Evolutionary conservation across 495 filamentous ascomycete genomes (phyloP), one percentile per base, ranked within the genome.

Genomic region (Daldinia concentrica): DNA sequence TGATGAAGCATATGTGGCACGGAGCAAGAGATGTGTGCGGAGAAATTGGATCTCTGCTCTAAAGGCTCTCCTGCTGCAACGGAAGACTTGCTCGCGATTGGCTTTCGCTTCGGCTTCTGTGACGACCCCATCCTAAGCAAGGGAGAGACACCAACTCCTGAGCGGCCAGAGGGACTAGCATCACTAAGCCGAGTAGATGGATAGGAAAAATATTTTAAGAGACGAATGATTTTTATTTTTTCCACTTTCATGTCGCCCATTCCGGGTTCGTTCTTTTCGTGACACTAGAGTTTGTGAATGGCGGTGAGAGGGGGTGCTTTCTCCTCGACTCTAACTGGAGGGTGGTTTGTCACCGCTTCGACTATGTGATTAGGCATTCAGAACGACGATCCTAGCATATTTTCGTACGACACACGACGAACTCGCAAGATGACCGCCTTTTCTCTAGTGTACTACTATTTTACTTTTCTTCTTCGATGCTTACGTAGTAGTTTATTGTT

Each of bases 201-300:
- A 69, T 73, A 73, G 65, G 71, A 65, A 68, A 67, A 61, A 70
- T 43, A 69, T 68, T 52, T 62, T 65, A 66, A 73, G 70, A 69
- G 66, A 51, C 43, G 65, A 73, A 73, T 65, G 66, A 69, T 27
- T 66, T 65, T 65, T 29, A 27, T 63, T 54, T 65, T n/a, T 41
- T 14, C 17, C 19, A 15, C 12, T 36, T 37, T 24, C 34, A 43
- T 27, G 43, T 60, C 11, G 15, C 36, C 22, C 22, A 8, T 41
- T 29, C 7, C 19, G 26, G 22, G 1, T 41, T 37, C 22, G 15
- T 45, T 27, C 32, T 27, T 56, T 26, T 26, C 26, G 61, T 62
- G 65, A 73, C 15, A 62, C 70, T 19, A 19, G 36, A 32, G 27
- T 34, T 34, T 32, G 17, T 43, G 56, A 72, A 41, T 36, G 48